A percentile compares a stretch with the other conserved stretches of the same genome.
Evolutionary conservation across 2,329 filamentous ascomycete species (phyloP).

Genomic region (Exophiala sp.): DNA sequence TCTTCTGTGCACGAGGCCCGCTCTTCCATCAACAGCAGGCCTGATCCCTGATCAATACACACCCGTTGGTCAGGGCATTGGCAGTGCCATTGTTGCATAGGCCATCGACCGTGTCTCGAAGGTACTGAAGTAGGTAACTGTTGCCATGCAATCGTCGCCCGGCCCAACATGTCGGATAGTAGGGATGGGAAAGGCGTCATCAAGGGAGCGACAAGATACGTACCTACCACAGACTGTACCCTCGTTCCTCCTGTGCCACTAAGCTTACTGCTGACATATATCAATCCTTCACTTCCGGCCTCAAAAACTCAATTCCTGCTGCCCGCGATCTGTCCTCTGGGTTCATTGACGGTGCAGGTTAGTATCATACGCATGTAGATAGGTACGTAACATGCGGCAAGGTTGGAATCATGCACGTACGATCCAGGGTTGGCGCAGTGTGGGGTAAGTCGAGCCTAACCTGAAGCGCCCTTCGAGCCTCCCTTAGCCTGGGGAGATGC

Average conservation of each 20-base stretch:
- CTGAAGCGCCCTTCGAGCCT: background rate
- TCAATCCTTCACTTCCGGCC: no score
- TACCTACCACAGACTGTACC: no score
- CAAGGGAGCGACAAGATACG: background rate
- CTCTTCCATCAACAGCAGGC: background rate
- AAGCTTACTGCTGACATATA: no score
- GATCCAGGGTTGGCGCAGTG: background rate
- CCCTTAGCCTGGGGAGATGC: background rate
- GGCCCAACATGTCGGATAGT: no score
- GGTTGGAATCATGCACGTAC: background rate
- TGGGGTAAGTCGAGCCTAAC: conserved; percentile 1
- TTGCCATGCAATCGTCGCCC: no score
- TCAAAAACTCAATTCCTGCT: no score
- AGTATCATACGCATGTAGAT: no score
- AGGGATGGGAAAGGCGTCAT: background rate
- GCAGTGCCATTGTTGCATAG: background rate
- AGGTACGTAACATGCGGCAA: background rate
- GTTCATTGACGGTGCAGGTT: no score
- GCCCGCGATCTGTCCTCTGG: no score
- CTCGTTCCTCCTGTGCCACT: no score
- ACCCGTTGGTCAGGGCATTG: background rate
- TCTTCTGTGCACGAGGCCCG: background rate
- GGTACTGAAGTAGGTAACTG: background rate
- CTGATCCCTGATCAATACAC: background rate
- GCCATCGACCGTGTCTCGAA: background rate